A percentile compares a stretch with the other conserved stretches of the same genome.
These are phyloP conservation scores for Rauvolfia tetraphylla DNA, from an alignment of 257 asterid species.

Conservation along the genomic window DNA sequence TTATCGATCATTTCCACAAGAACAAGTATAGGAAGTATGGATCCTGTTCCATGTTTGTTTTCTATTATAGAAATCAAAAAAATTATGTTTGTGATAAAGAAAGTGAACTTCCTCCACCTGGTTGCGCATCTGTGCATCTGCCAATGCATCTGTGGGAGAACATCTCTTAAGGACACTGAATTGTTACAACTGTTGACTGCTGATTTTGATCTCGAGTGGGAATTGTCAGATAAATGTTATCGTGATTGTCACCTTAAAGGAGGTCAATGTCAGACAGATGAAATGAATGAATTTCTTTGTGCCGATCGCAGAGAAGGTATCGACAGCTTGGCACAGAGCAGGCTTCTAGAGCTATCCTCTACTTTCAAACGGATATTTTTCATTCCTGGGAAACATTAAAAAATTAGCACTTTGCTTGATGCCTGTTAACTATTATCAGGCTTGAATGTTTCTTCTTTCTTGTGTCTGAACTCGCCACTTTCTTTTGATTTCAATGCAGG, in stretches of 20 bases:
- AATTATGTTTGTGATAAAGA: background rate
- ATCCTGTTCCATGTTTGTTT: background rate
- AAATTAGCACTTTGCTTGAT: no score
- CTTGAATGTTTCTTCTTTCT: background rate
- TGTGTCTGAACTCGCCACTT: background rate
- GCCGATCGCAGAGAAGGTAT: background rate
- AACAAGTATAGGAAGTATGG: background rate
- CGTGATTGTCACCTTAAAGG: constrained; percentile 11
- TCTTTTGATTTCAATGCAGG: constrained; percentile 9
- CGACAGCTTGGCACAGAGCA: background rate
- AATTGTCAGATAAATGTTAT: constrained; percentile 28
- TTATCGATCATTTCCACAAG: background rate
- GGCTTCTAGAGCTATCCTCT: background rate
- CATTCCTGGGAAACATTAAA: no score
- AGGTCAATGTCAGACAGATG: no score
- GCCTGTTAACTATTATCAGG: background rate
- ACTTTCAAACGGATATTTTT: no score
- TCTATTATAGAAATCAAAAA: constrained; percentile 5
- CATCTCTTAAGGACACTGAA: background rate
- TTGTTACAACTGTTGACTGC: constrained; percentile 14
- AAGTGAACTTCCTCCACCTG: background rate
- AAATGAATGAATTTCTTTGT: no score
- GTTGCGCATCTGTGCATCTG: constrained; percentile 15
- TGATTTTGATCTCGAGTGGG: constrained; percentile 28
- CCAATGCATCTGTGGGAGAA: constrained; percentile 11